Base-by-base conservation (phyloP, 192 early-diverging fungal species). In the Umbelopsis isabellina region DNA sequence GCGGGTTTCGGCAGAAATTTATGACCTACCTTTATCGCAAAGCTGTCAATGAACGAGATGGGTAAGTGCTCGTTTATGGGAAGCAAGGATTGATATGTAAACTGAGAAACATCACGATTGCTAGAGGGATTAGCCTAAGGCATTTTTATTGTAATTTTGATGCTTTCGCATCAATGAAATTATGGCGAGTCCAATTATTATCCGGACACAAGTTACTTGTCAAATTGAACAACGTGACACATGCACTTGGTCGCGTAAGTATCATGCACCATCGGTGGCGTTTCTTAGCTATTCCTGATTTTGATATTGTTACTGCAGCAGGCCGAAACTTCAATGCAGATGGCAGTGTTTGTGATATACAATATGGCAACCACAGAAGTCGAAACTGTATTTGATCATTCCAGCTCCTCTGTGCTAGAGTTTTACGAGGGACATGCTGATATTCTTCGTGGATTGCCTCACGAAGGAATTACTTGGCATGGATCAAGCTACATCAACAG, bases 121-220 rank as follows among this genome's bases (percentile, higher is more conserved):
- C 46, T 30, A 83, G 82, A 5, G 79, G 78, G 3, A 69, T 69
- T n/a, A 73, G 76, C 45, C 71, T 86, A 10, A 65, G 80, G 69
- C 88, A 92, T 69, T 93, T 91, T 69, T 85, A 89, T 74, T 69
- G 82, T 15, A 88, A 85, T 1, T 92, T 90, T 72, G 71, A 79
- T 35, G 84, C 85, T 25, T 87, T 90, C 76, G 53, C 81, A 0
- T 77, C 71, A 9, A 76, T 93, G 37, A 79, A 83, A 7, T 89
- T 92, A 80, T 92, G 89, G 88, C 76, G 86, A 61, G 85, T 88
- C 77, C 89, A 91, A 72, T 89, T 92, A 51, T 65, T 93, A 20
- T 82, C 87, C 53, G 80, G 81, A 22, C 70, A 75, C 1, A 75
- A 80, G 15, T 67, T 93, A 15, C 67, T 93, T 21, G 87, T 93